Evolutionary conservation across 2,329 filamentous ascomycete genomes (phyloP), one percentile per base, ranked within the genome.

Genomic region (Trichoderma gracile): DNA sequence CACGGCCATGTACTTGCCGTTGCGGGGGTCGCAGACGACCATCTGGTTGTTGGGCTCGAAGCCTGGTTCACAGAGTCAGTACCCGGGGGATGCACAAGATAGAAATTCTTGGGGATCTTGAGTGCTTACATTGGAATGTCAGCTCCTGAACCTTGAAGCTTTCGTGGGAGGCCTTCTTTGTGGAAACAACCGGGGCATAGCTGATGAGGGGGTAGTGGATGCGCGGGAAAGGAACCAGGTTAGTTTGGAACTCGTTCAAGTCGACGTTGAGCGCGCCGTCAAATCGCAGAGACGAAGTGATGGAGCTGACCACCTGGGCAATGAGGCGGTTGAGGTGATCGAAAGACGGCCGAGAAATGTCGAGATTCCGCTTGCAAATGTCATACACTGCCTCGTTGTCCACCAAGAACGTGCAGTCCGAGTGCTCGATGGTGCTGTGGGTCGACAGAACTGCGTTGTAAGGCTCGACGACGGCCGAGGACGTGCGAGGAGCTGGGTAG

Each of bases 121-220:
- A 45, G 3, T 17, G 17, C 58, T 53, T 81, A 90, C 88, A 90
- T 77, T 90, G 87, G 80, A 89, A 87, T 74, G 88, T 90, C 68
- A 90, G 79, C 69, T 95, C 92, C 67, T 87, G 84, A 63, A 93
- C 89, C 83, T 92, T 92, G 86, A 93, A 93, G 82, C 89, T 92
- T 82, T 95, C 91, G 75, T 95, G 91, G 54, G 88, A 86, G 78
- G 89, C 92, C 85, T 91, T 91, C 81, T 85, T 82, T 65, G 87
- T 86, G 23, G 87, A 90, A 68, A 90, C 82, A 70, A 91, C 88
- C 38, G 88, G 88, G 12, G 88, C 87, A 74, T 90, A 90, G 80
- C 85, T 88, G 79, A 90, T 89, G 53, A 90, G 79, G 59, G 88
- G 88, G 78, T 89, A 91, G 81, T 90, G 88, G 69, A 91, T 90